These are phyloP conservation scores for Pseudogymnoascus sp. DNA, from an alignment of 2,329 filamentous ascomycete genomes.

Conservation along the genomic window DNA sequence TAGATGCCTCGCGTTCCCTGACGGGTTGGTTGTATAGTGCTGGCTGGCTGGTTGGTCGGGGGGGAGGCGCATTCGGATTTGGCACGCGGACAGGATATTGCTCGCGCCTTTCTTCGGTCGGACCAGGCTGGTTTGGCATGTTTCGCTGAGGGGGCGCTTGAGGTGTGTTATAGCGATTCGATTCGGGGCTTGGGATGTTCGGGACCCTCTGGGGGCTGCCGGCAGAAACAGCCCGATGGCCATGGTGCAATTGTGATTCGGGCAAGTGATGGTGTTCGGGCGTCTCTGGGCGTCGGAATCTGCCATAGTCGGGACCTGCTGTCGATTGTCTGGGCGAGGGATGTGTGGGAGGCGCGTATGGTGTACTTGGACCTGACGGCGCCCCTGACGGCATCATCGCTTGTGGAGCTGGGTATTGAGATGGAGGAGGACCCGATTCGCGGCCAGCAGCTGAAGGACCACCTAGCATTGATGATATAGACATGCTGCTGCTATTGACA, in stretches of 20 bases:
- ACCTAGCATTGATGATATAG: slow-evolving; percentile 66
- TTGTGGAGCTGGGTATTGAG: slow-evolving; percentile 41
- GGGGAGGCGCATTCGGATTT: slow-evolving; percentile 25
- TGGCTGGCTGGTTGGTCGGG: slow-evolving; percentile 29
- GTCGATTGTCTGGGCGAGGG: slow-evolving; percentile 30
- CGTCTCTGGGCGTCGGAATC: slow-evolving; percentile 62
- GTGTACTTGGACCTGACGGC: slow-evolving; percentile 24
- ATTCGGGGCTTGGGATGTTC: slow-evolving; percentile 47
- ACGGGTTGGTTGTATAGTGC: slow-evolving; percentile 18
- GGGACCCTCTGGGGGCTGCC: slow-evolving; percentile 34
- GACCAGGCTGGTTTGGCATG: slow-evolving; percentile 27
- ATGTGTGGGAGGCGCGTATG: slow-evolving; percentile 35
- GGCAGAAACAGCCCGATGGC: slow-evolving; percentile 31
- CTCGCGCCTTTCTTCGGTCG: slow-evolving; percentile 41
- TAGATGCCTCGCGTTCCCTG: slow-evolving; percentile 7
- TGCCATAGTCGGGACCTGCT: slow-evolving; percentile 50
- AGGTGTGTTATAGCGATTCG: slow-evolving; percentile 53
- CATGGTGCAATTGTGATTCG: slow-evolving; percentile 34
- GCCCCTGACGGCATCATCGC: slow-evolving; percentile 26
- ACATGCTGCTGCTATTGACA: slow-evolving; percentile 54
- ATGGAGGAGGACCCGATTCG: slow-evolving; percentile 38
- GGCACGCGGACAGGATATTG: slow-evolving; percentile 19
- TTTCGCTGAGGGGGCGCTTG: slow-evolving; percentile 47
- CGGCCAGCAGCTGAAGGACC: slow-evolving; percentile 39
- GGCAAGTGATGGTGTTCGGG: slow-evolving; percentile 60